Percentiles rank a stretch among this genome's conserved stretches.
Conservation (phyloP, 208 protist genomes). For the Leishmania gerbilli region DNA sequence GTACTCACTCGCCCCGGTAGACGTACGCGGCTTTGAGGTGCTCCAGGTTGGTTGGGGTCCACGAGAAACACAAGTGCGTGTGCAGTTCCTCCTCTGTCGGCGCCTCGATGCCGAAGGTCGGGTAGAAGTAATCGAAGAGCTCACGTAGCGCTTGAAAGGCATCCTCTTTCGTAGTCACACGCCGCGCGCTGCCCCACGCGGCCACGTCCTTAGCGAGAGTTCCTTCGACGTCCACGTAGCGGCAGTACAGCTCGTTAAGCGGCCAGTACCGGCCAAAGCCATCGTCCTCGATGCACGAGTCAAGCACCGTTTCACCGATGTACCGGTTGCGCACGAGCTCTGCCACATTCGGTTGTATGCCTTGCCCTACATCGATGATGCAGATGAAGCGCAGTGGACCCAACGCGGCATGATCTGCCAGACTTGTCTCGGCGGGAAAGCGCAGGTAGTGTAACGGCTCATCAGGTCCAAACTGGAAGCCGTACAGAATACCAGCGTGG, state of each 20-base stretch:
- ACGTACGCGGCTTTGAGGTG: conserved; percentile 48
- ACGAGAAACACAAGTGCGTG: conserved; percentile 45
- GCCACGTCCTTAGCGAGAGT: conserved; percentile 38
- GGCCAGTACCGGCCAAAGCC: conserved; percentile 90
- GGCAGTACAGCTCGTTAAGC: conserved; percentile 75
- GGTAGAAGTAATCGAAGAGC: conserved; percentile 66
- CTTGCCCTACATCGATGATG: conserved; percentile 88
- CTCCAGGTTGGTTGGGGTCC: conserved; percentile 36
- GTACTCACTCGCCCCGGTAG: conserved; percentile 32
- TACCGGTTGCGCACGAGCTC: conserved; percentile 46
- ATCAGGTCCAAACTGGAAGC: conserved; percentile 49
- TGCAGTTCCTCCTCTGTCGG: conserved; percentile 47
- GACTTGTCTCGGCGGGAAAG: conserved; percentile 40
- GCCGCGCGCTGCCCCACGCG: conserved; percentile 53
- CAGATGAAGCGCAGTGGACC: conserved; percentile 61
- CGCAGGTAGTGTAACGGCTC: conserved; percentile 56
- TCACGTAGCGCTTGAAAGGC: conserved; percentile 51
- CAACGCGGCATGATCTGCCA: not conserved
- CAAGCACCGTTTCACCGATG: conserved; percentile 81
- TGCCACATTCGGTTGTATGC: conserved; percentile 62
- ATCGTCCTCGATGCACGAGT: conserved; percentile 85
- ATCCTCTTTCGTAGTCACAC: conserved; percentile 50
- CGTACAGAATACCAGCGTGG: conserved; percentile 66
- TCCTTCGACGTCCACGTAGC: conserved; percentile 62
- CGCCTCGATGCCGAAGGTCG: conserved; percentile 51